Evolutionary conservation across 2,329 filamentous ascomycete species (phyloP).

Genomic region (Pseudogymnoascus sp.): DNA sequence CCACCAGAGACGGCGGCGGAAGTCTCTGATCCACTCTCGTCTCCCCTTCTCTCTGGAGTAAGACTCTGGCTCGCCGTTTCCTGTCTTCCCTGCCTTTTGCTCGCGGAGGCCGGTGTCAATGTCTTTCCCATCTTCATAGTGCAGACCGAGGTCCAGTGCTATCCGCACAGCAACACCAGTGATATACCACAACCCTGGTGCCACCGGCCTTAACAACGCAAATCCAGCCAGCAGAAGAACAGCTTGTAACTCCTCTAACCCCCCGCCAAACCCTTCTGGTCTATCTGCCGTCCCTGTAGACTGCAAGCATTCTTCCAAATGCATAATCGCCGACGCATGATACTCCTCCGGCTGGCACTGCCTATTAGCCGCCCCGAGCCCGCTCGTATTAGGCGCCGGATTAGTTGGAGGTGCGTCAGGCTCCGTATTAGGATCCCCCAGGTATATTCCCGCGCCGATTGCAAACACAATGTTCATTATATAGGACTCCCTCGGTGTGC

Average conservation of each 20-base stretch:
- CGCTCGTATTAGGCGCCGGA: constrained; percentile 20
- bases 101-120: constrained; percentile 50
- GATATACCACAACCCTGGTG: constrained; percentile 94
- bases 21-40: constrained; percentile 76
- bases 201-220: constrained; percentile 80
- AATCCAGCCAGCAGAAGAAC: constrained; percentile 85
- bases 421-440: constrained; percentile 52
- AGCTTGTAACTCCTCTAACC: constrained; percentile 86
- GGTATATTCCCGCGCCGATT: constrained; percentile 87
- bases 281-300: constrained; percentile 43
- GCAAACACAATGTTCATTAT: constrained; percentile 95
- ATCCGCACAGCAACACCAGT: constrained; percentile 86
- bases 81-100: constrained; percentile 30
- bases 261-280: constrained; percentile 64
- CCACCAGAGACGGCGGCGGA: constrained; percentile 88
- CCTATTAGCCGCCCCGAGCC: constrained; percentile 32
- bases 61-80: constrained; percentile 27
- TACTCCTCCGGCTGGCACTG: constrained; percentile 86
- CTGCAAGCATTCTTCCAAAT: constrained; percentile 79
- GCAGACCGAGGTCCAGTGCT: constrained; percentile 82
- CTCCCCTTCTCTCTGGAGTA: constrained; percentile 49
- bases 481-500: constrained; percentile 77
- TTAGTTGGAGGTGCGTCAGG: constrained; percentile 14
- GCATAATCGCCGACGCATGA: constrained; percentile 86
- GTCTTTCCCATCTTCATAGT: constrained; percentile 78